phyloP scores from a whole-genome alignment of 2,329 filamentous ascomycete genomes.

The Metarhizium robertsii region DNA sequence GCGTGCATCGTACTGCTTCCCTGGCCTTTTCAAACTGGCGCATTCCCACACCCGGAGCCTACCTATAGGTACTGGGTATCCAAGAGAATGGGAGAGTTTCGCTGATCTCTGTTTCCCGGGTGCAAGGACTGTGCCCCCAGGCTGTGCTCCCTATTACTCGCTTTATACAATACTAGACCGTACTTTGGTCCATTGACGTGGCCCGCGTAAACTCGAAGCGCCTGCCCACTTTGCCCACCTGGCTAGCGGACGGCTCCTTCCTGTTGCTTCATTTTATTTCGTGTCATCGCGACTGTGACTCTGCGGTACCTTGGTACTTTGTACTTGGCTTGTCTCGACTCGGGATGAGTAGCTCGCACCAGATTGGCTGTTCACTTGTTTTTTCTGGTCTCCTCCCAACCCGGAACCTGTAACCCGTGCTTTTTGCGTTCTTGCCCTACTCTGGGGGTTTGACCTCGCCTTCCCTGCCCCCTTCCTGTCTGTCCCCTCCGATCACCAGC shows the following conservation, averaged over 20 bases:
- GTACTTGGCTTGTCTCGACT: background rate
- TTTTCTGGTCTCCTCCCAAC: background rate
- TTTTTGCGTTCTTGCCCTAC: background rate
- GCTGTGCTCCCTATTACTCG: too few species aligned
- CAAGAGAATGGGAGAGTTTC: background rate
- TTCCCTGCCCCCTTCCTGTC: background rate
- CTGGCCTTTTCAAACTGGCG: too few species aligned
- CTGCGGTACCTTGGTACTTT: background rate
- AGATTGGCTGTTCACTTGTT: background rate
- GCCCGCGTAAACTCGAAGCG: too few species aligned
- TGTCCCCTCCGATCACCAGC: background rate
- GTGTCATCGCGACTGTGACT: background rate
- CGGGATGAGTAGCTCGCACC: background rate
- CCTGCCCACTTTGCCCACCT: background rate
- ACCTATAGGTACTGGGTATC: background rate
- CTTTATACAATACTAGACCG: background rate
- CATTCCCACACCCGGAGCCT: background rate
- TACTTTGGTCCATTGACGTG: background rate
- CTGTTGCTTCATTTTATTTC: background rate
- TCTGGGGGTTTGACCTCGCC: background rate
- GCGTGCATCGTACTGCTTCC: background rate
- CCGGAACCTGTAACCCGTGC: background rate
- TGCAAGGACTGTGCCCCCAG: background rate
- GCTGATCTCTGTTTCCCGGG: background rate
- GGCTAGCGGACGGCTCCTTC: background rate